These are phyloP conservation scores for Raffaelea ambrosiae DNA, from an alignment of 2,329 filamentous ascomycete species.

Conservation along the genomic window DNA sequence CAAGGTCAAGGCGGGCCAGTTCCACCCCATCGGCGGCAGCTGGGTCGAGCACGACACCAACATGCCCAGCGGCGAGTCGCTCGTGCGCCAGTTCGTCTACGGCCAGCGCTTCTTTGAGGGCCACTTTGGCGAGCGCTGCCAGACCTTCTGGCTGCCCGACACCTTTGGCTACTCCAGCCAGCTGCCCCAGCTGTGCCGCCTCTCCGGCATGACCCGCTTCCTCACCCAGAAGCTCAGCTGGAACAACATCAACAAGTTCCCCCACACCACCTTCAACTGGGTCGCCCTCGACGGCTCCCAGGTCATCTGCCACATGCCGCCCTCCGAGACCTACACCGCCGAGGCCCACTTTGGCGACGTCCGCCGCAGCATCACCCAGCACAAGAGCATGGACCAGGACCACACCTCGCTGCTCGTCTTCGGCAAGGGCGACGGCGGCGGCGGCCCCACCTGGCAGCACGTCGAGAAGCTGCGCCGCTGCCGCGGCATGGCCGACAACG, in stretches of 20 bases:
- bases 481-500: slow-evolving; percentile 82
- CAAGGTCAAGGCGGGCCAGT: slow-evolving; percentile 83
- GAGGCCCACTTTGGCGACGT: slow-evolving; percentile 93
- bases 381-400: slow-evolving; percentile 94
- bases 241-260: slow-evolving; percentile 99
- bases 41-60: slow-evolving; percentile 99
- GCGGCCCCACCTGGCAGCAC: slow-evolving; percentile 88
- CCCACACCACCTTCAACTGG: slow-evolving; percentile 98
- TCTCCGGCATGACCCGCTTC: slow-evolving; percentile 94
- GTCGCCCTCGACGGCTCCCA: slow-evolving; percentile 91
- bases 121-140: slow-evolving; percentile 79
- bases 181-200: slow-evolving; percentile 82
- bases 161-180: slow-evolving; percentile 97
- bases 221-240: slow-evolving; percentile 98
- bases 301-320: slow-evolving; percentile 96
- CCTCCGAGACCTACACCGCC: slow-evolving; percentile 90
- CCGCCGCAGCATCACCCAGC: slow-evolving; percentile 77
- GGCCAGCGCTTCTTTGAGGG: slow-evolving; percentile 93
- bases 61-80: slow-evolving; percentile 87
- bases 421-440: slow-evolving; percentile 92
- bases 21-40: slow-evolving; percentile 92
- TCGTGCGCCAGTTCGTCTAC: slow-evolving; percentile 90
- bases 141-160: slow-evolving; percentile 95
- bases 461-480: slow-evolving; percentile 90
- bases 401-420: slow-evolving; percentile 86